Conservation (phyloP, 805 yeast genomes). For the Saccharomycopsis oosterbeekiorum region DNA sequence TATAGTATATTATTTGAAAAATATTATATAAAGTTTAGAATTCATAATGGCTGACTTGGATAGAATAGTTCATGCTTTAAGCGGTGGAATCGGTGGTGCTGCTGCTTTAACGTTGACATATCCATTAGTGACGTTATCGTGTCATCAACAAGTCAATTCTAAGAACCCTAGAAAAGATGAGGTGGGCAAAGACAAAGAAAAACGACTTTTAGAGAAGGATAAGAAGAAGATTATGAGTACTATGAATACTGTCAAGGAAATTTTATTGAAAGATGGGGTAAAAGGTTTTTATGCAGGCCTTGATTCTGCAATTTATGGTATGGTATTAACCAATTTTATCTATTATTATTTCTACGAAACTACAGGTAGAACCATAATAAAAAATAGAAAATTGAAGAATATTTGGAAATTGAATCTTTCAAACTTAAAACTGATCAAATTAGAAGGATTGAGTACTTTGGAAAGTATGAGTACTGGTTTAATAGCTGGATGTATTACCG, state of each 20-base stretch:
- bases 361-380: constrained; percentile 38
- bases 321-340: constrained; percentile 75
- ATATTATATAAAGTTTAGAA: too few relatives aligned
- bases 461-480: constrained; percentile 75
- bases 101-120: constrained; percentile 79
- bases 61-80: constrained; percentile 76
- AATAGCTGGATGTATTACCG: constrained; percentile 79
- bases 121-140: constrained; percentile 79
- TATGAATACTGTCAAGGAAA: constrained; percentile 31
- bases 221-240: constrained; percentile 18
- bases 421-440: constrained; percentile 7
- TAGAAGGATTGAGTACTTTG: constrained; percentile 40
- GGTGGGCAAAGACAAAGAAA: constrained; percentile 17
- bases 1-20: too few relatives aligned
- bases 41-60: constrained; percentile 21
- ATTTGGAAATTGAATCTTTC: constrained; percentile 18
- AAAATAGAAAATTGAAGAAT: constrained; percentile 23
- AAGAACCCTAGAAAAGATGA: constrained; percentile 14
- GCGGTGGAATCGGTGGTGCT: constrained; percentile 93
- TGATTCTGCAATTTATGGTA: constrained; percentile 80
- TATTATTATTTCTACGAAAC: constrained; percentile 88
- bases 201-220: neutral
- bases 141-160: constrained; percentile 72
- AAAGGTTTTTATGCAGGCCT: constrained; percentile 73
- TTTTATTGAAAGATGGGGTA: constrained; percentile 51